Evolutionary conservation across 2,329 filamentous ascomycete species (phyloP).

Genomic region (Cercospora sesami): DNA sequence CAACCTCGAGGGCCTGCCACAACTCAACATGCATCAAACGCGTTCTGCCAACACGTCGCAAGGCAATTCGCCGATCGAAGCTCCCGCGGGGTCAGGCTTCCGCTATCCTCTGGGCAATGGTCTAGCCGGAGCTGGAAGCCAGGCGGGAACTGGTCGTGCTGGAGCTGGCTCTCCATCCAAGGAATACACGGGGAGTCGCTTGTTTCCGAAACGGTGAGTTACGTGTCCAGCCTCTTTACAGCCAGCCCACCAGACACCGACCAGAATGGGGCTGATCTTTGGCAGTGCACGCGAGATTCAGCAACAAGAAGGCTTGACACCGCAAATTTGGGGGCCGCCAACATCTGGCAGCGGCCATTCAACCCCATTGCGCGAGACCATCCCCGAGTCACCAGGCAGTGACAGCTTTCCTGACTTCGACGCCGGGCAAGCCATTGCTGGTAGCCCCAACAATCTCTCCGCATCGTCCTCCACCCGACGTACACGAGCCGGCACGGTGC

Average conservation of each 20-base stretch:
- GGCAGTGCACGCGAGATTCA: constrained; percentile 89
- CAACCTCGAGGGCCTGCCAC: constrained; percentile 76
- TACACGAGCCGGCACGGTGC: constrained; percentile 90
- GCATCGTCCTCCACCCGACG: constrained; percentile 55
- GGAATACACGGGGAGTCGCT: constrained; percentile 70
- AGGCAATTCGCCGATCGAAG: constrained; percentile 77
- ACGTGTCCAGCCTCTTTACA: not conserved
- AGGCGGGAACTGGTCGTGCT: constrained; percentile 64
- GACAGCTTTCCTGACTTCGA: constrained; percentile 93
- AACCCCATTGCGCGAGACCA: constrained; percentile 92
- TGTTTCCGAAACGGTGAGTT: constrained; percentile 89
- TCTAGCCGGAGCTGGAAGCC: constrained; percentile 53
- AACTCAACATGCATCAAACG: constrained; percentile 61
- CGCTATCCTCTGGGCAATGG: constrained; percentile 72
- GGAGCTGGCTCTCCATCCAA: constrained; percentile 96
- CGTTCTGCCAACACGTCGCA: constrained; percentile 78
- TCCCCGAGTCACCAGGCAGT: constrained; percentile 87
- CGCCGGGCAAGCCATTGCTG: constrained; percentile 30
- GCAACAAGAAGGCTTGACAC: constrained; percentile 83
- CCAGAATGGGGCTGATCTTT: constrained; percentile 9
- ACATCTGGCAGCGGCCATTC: constrained; percentile 95
- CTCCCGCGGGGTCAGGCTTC: constrained; percentile 61
- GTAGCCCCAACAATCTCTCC: constrained; percentile 29
- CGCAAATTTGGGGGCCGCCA: constrained; percentile 82
- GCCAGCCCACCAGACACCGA: not conserved